These are phyloP conservation scores for Globomyces pollinis-pini DNA, from an alignment of 192 early-diverging fungal species.

Conservation along the genomic window DNA sequence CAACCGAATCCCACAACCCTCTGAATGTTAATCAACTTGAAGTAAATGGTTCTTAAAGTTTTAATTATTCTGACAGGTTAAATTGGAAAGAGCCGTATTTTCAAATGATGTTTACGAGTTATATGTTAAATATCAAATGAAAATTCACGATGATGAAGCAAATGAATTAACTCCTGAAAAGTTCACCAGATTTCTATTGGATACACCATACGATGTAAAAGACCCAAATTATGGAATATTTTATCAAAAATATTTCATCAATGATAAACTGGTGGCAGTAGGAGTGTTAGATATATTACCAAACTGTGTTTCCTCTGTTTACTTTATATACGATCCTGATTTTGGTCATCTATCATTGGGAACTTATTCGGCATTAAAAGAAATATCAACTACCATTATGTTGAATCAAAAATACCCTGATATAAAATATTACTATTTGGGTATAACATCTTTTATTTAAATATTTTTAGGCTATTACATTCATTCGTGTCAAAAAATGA, in stretches of 20 bases:
- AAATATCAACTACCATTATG: conserved; percentile 59
- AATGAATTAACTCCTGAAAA: conserved; percentile 35
- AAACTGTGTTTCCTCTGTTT: conserved; percentile 81
- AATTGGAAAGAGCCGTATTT: conserved; percentile 25
- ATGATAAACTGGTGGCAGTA: conserved; percentile 73
- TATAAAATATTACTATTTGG: conserved; percentile 86
- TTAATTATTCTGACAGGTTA: too few relatives aligned
- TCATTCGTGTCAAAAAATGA: conserved; percentile 86
- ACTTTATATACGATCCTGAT: conserved; percentile 92
- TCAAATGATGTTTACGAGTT: conserved; percentile 67
- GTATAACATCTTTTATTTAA: conserved; percentile 29
- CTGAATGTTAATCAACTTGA: not conserved
- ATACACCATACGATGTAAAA: conserved; percentile 50
- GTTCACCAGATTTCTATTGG: conserved; percentile 67
- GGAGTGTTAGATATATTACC: conserved; percentile 92
- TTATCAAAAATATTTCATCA: conserved; percentile 88
- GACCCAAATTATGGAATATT: conserved; percentile 51
- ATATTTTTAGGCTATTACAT: conserved; percentile 83
- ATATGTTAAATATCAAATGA: conserved; percentile 73
- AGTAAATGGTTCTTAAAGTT: not conserved
- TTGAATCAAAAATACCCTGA: conserved; percentile 36
- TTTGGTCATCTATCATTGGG: conserved; percentile 69
- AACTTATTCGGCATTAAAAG: conserved; percentile 76
- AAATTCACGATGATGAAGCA: conserved; percentile 69
- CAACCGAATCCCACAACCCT: conserved; percentile 1